A percentile compares a stretch with the other conserved stretches of the same genome.
Evolutionary conservation across 2,329 filamentous ascomycete species (phyloP).

Genomic region (Graphiopsis chlorocephala): DNA sequence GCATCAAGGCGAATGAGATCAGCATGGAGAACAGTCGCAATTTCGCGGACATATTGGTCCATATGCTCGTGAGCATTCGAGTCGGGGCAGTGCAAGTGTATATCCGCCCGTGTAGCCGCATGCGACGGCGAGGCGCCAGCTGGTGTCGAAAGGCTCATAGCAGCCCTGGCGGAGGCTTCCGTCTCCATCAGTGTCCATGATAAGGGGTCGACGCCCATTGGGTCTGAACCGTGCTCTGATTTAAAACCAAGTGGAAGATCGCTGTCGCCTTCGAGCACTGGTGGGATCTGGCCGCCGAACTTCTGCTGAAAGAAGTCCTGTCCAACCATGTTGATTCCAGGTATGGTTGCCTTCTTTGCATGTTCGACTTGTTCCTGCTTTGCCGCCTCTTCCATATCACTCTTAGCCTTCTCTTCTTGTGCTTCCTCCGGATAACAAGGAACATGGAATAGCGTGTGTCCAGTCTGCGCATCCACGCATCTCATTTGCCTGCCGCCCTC

Average conservation of each 20-base stretch:
- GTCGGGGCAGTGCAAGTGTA: slow-evolving; percentile 51
- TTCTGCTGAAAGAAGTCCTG: slow-evolving; percentile 26
- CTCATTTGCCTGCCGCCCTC: slow-evolving; percentile 22
- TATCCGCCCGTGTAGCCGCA: slow-evolving; percentile 30
- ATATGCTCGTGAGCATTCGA: slow-evolving; percentile 53
- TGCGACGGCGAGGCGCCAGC: slow-evolving; percentile 18
- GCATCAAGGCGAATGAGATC: slow-evolving; percentile 68
- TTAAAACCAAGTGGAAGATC: slow-evolving; percentile 12
- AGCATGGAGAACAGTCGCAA: slow-evolving; percentile 61
- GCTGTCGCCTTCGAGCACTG: slow-evolving; percentile 2
- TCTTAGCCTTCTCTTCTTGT: slow-evolving; percentile 9
- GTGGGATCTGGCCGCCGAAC: slow-evolving; percentile 9
- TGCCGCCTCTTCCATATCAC: slow-evolving; percentile 11
- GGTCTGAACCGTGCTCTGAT: not conserved
- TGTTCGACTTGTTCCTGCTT: slow-evolving; percentile 17
- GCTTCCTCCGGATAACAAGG: slow-evolving; percentile 23
- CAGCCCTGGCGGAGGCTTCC: slow-evolving; percentile 27
- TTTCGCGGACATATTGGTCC: slow-evolving; percentile 60
- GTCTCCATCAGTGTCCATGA: slow-evolving; percentile 25
- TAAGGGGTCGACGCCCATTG: slow-evolving; percentile 3
- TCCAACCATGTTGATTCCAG: slow-evolving; percentile 16
- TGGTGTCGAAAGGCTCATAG: not conserved
- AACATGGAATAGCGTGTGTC: slow-evolving; percentile 32
- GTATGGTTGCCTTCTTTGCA: slow-evolving; percentile 14
- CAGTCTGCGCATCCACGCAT: slow-evolving; percentile 32